These are phyloP conservation scores for Aspergillus biplanus DNA, from an alignment of 495 filamentous ascomycete species.

Conservation along the genomic window DNA sequence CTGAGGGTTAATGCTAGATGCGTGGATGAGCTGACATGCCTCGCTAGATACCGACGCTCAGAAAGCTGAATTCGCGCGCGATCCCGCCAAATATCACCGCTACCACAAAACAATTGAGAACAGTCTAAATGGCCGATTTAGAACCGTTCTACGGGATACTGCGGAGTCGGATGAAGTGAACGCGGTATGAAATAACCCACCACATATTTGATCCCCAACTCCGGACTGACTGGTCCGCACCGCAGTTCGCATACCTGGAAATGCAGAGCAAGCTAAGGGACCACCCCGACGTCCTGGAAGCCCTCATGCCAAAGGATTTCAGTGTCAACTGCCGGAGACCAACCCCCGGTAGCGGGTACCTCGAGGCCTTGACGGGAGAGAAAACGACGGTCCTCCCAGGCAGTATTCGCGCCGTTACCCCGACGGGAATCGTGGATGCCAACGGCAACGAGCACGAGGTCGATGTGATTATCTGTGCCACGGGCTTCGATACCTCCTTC, in stretches of 20 bases:
- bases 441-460: constrained; percentile 37
- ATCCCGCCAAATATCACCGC: constrained; percentile 20
- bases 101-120: constrained; percentile 43
- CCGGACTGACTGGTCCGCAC: background rate
- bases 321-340: constrained; percentile 48
- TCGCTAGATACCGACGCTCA: constrained; percentile 14
- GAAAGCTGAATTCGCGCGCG: constrained; percentile 8
- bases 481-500: constrained; percentile 39
- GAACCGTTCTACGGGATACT: constrained; percentile 14
- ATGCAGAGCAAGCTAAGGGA: constrained; percentile 46
- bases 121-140: constrained; percentile 37
- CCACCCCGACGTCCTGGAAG: constrained; percentile 48
- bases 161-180: constrained; percentile 20
- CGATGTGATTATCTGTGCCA: constrained; percentile 44
- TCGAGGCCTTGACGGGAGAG: constrained; percentile 19
- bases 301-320: constrained; percentile 49
- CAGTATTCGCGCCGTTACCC: constrained; percentile 29
- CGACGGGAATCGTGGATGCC: constrained; percentile 36
- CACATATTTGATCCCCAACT: background rate
- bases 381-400: constrained; percentile 25
- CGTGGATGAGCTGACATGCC: background rate
- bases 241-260: constrained; percentile 7
- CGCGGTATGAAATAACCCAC: constrained; percentile 9
- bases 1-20: background rate
- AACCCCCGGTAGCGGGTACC: constrained; percentile 34